Base-by-base conservation (phyloP, 371 early-diverging fungal species). In the Mucor lusitanicus region DNA sequence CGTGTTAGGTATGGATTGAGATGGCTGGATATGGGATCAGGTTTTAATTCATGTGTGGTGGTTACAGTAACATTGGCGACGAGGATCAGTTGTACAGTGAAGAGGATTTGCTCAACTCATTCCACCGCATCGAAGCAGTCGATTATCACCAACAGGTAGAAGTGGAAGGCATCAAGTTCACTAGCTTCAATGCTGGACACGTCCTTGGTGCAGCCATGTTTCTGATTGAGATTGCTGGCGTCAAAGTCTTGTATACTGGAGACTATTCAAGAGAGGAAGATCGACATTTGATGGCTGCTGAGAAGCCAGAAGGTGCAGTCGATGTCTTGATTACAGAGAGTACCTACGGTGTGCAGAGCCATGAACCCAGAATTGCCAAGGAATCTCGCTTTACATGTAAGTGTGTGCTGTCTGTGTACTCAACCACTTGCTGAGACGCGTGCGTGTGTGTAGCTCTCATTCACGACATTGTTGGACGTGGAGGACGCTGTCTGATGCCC, bases 121-220 rank as follows among this genome's bases (percentile, higher is more conserved):
- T 97, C 79, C 95, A 97, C 48, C 92, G 93, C 64, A 99, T 99
- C 67, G 97, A 97, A 79, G 92, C 97, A 17, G 90, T 99, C 30
- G 99, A 99, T 82, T 99, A 95, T 64, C 99, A 99, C 79, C 97
- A 99, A 72, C 95, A 94, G 70, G 90, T 97, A 55, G 97, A 97
- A 65, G 93, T 99, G 21, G 94, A 96, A 61, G 99, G 98, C 54
- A 94, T 99, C 72, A 95, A 94, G 67, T 95, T 99, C 65, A 99
- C 98, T 0, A 92, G 95, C 6, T 98, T 92, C 74, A 97, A 99
- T 75, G 99, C 99, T 19, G 99, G 99, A 19, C 99, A 99, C 80
- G 99, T 99, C 9, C 87, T 99, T 27, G 99, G 99, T 13, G 99
- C 99, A 6, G 99, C 99, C 39, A 99, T 99, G 99, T 99, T 99